These are phyloP conservation scores for Pichia heedii DNA, from an alignment of 805 yeast species.

Conservation along the genomic window DNA sequence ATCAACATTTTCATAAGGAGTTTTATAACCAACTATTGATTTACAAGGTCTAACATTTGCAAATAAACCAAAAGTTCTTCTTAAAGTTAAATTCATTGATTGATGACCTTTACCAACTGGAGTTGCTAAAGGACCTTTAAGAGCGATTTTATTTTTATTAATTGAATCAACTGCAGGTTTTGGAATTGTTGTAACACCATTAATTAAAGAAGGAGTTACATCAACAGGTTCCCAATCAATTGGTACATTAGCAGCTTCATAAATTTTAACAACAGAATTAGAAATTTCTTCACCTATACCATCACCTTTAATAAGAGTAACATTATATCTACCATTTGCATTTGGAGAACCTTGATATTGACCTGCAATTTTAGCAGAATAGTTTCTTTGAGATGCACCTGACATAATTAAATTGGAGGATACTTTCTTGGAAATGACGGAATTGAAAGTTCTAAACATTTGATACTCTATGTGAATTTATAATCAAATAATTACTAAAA, in stretches of 20 bases:
- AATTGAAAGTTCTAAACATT: conserved; percentile 5
- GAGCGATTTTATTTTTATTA: conserved; percentile 86
- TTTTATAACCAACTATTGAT: conserved; percentile 86
- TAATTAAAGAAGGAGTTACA: conserved; percentile 84
- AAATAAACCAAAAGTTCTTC: conserved; percentile 92
- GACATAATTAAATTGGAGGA: conserved; percentile 5
- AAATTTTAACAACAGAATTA: conserved; percentile 85
- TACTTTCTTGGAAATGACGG: background rate
- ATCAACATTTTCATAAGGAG: conserved; percentile 84
- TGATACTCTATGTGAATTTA: background rate
- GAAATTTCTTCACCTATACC: conserved; percentile 97
- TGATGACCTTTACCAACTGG: conserved; percentile 99
- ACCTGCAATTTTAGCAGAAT: conserved; percentile 41
- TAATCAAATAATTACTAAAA: background rate
- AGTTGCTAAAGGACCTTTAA: conserved; percentile 97
- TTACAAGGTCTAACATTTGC: conserved; percentile 98
- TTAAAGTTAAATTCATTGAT: conserved; percentile 91
- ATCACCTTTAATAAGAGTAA: conserved; percentile 96
- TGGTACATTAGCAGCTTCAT: conserved; percentile 91
- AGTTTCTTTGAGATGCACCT: conserved; percentile 17
- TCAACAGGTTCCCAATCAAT: conserved; percentile 96
- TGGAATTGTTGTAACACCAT: conserved; percentile 92
- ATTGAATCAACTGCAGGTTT: conserved; percentile 86
- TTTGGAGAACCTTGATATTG: conserved; percentile 58
- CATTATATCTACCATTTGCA: conserved; percentile 79